Evolutionary conservation across 345 rosid genomes (phyloP).

Genomic region (Moricandia moricandioides): DNA sequence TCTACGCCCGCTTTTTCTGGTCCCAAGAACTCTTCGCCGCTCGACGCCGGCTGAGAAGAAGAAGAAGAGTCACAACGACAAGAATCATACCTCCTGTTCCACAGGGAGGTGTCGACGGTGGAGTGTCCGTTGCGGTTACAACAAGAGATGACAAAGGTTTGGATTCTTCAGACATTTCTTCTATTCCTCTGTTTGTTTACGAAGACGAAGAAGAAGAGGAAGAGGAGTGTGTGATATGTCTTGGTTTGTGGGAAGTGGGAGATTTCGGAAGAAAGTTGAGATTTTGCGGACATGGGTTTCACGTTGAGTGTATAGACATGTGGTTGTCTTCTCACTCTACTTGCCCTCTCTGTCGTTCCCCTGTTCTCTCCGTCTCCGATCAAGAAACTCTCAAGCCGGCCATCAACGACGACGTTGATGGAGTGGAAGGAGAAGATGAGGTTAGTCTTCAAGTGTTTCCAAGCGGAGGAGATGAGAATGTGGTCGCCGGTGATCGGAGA

Average conservation of each 20-base stretch:
- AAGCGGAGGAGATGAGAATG: constrained; percentile 27
- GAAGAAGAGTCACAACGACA: constrained; percentile 38
- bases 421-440: constrained; percentile 19
- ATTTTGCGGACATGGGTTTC: constrained; percentile 72
- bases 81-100: constrained; percentile 34
- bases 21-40: constrained; percentile 40
- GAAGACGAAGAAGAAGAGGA: not conserved
- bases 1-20: constrained; percentile 75
- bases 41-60: constrained; percentile 21
- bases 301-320: constrained; percentile 76
- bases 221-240: constrained; percentile 71
- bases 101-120: constrained; percentile 24
- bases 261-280: constrained; percentile 59
- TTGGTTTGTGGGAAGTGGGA: constrained; percentile 54
- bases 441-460: constrained; percentile 13
- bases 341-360: constrained; percentile 69
- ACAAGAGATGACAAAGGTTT: constrained; percentile 45
- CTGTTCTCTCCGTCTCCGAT: constrained; percentile 22
- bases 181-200: constrained; percentile 67
- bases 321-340: constrained; percentile 69
- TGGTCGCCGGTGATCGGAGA: constrained; percentile 4
- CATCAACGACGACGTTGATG: constrained; percentile 19
- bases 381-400: constrained; percentile 22
- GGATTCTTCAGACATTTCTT: constrained; percentile 55
- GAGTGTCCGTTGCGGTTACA: not conserved